These are phyloP conservation scores for Malus sieversii DNA, from an alignment of 306 rosid genomes.

Conservation along the genomic window DNA sequence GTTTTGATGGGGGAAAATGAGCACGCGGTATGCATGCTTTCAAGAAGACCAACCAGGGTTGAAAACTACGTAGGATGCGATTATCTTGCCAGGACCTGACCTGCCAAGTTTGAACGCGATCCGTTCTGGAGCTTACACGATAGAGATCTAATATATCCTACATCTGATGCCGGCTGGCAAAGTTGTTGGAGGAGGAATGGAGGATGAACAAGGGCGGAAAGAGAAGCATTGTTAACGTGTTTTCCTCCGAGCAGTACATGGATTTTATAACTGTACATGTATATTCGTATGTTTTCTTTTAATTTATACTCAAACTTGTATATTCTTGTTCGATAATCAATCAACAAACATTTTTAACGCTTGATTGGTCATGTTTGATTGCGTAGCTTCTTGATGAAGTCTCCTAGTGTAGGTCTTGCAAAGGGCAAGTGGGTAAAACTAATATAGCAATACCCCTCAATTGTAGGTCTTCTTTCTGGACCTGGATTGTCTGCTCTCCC, in stretches of 20 bases:
- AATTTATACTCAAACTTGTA: not conserved
- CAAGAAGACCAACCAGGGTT: slow-evolving; percentile 67
- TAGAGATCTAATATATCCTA: not conserved
- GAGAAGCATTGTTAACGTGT: not conserved
- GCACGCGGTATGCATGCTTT: slow-evolving; percentile 85
- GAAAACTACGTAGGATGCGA: slow-evolving; percentile 74
- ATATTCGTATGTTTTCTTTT: not conserved
- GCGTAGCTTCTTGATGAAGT: no score
- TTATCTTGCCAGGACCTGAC: slow-evolving; percentile 49
- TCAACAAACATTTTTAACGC: no score
- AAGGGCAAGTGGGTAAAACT: no score
- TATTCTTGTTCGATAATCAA: not conserved
- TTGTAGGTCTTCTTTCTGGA: no score
- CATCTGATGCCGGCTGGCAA: not conserved
- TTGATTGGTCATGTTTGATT: no score
- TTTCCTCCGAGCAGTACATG: not conserved
- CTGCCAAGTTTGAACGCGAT: slow-evolving; percentile 36
- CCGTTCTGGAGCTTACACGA: not conserved
- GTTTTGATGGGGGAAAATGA: slow-evolving; percentile 84
- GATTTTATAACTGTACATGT: not conserved
- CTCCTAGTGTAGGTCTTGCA: no score
- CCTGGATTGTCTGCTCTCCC: no score
- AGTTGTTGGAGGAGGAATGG: not conserved
- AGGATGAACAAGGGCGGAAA: not conserved
- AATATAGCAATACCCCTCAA: no score